phyloP scores from a whole-genome alignment of 805 yeast genomes.

The Myxozyma mucilagina region DNA sequence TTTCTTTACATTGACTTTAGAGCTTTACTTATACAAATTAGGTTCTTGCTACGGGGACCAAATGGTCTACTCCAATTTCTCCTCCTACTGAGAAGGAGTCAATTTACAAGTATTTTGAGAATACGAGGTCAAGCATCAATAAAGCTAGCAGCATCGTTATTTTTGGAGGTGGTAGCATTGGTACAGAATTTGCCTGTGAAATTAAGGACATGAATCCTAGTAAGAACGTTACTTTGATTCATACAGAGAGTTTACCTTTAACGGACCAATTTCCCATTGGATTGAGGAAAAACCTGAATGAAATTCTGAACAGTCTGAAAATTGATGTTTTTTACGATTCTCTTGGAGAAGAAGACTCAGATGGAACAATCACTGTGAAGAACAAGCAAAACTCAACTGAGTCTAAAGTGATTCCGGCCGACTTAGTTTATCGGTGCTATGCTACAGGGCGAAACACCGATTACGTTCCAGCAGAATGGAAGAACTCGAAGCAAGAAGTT shows the following conservation, averaged over 20 bases:
- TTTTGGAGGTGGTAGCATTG: slow-evolving; percentile 56
- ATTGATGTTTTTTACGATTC: slow-evolving; percentile 27
- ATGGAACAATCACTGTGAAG: slow-evolving; percentile 6
- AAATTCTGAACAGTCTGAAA: slow-evolving; percentile 24
- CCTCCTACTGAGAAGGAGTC: slow-evolving; percentile 4
- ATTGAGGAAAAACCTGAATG: slow-evolving; percentile 15
- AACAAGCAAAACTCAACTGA: not conserved
- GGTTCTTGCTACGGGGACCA: slow-evolving; percentile 21
- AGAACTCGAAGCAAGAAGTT: not conserved
- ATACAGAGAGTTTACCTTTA: slow-evolving; percentile 25
- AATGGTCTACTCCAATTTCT: not conserved
- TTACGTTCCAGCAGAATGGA: slow-evolving; percentile 6
- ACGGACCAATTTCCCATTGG: slow-evolving; percentile 4
- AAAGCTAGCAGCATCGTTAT: slow-evolving; percentile 45
- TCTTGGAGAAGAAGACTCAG: slow-evolving; percentile 4
- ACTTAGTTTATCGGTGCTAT: slow-evolving; percentile 6
- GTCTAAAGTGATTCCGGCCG: slow-evolving; percentile 4
- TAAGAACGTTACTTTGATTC: slow-evolving; percentile 40
- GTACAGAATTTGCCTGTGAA: slow-evolving; percentile 54
- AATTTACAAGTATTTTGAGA: not conserved
- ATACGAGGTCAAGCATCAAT: slow-evolving; percentile 37
- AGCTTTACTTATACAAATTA: not conserved
- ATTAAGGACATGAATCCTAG: slow-evolving; percentile 43
- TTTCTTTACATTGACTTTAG: not conserved
- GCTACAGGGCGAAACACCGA: slow-evolving; percentile 3